These are phyloP conservation scores for Microglena sp. DNA, from an alignment of 139 green algal species.

Conservation along the genomic window DNA sequence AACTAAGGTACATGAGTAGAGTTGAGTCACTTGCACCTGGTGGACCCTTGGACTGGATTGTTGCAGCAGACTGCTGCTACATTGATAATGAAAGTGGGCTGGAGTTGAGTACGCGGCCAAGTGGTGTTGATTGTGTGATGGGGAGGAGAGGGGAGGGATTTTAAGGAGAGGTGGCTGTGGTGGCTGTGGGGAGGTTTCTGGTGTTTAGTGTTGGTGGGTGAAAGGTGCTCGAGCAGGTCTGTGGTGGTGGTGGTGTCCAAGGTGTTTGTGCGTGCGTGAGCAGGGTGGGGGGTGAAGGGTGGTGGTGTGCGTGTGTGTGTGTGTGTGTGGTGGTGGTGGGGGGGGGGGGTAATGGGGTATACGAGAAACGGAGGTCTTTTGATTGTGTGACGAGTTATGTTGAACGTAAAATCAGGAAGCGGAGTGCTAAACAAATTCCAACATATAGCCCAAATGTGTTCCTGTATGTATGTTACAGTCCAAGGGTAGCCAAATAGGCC, in stretches of 20 bases:
- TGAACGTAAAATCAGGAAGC: neutral
- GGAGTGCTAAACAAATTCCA: neutral
- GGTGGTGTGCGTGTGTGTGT: no score
- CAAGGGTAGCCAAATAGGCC: no score
- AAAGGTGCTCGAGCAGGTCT: no score
- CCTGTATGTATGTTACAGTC: no score
- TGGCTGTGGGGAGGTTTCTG: no score
- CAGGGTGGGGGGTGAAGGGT: neutral
- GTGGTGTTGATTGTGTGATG: neutral
- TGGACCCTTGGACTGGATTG: conserved; percentile 27
- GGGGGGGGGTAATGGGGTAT: no score
- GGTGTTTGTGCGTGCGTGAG: neutral
- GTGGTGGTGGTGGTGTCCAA: no score
- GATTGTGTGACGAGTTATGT: no score
- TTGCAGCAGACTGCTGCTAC: conserved; percentile 45
- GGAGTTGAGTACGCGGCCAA: neutral
- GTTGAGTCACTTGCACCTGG: conserved; percentile 4
- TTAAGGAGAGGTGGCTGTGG: no score
- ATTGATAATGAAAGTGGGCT: conserved; percentile 31
- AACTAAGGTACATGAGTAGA: conserved; percentile 9
- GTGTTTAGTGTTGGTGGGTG: neutral
- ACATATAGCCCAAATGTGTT: neutral
- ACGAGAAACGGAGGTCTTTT: conserved; percentile 1
- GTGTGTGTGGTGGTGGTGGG: no score
- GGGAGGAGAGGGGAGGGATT: no score